Percentiles rank a stretch among this genome's conserved stretches.
Conservation (phyloP, 2,329 filamentous ascomycete genomes). For the Fusarium caatingaense region DNA sequence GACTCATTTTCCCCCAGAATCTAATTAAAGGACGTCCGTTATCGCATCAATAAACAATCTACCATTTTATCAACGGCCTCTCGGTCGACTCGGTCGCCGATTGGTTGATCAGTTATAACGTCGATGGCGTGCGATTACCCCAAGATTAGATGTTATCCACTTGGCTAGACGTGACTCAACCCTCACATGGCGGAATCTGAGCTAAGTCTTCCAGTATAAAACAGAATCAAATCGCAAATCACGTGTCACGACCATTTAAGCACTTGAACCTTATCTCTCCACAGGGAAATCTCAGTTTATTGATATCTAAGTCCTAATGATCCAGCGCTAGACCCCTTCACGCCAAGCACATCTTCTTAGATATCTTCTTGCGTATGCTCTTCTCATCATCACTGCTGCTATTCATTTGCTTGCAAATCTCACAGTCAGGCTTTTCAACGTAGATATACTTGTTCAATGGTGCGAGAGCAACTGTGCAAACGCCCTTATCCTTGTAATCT, state of each 20-base stretch:
- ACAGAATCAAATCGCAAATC: no score
- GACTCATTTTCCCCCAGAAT: neutral
- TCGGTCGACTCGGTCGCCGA: neutral
- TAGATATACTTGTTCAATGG: neutral
- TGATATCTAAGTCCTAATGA: neutral
- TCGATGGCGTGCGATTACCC: slow-evolving; percentile 19
- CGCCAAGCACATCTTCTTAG: neutral
- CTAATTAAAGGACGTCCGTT: neutral
- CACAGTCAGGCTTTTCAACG: neutral
- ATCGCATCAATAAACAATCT: neutral
- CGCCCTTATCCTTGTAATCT: neutral
- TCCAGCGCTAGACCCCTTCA: neutral
- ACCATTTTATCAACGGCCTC: neutral
- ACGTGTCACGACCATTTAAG: no score
- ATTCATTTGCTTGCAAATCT: neutral
- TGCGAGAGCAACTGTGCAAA: neutral
- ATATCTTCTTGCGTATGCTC: neutral
- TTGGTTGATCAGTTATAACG: neutral
- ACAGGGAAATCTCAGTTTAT: neutral
- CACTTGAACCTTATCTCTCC: no score
- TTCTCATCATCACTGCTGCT: neutral
- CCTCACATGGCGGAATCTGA: neutral
- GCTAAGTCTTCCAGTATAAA: no score
- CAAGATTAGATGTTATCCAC: slow-evolving; percentile 7
- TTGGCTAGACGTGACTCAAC: neutral